Evolutionary conservation across 148 eudicot genomes (phyloP), one percentile per base, ranked within the genome.

Genomic region (Bassia scoparia): DNA sequence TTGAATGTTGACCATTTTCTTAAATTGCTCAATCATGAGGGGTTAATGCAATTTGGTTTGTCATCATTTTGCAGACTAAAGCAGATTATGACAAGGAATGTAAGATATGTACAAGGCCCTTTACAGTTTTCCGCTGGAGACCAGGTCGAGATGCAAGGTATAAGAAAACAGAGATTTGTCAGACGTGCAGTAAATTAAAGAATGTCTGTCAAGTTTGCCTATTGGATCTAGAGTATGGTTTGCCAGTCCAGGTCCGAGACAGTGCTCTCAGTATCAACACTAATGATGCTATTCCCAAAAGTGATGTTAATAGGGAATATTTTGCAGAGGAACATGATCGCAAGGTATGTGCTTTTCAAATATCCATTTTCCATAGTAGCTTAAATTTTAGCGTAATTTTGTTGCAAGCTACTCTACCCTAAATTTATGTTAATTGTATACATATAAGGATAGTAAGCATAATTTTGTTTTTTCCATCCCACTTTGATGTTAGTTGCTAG

Each of bases 131-230:
- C 68, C 90, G 98, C 76, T 94, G 97, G 98, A 94, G 98, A 80
- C 97, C 97, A 49, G 98, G 98, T 61, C 89, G 97, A 59, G 98
- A 94, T 82, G 93, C 97, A 46, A 95, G 96, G 74, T 89, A 95
- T 64, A 95, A 91, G 78, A 95, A 91, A 77, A 79, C 87, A 16
- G 96, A 91, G 82, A 90, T 92, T 67, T 95, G 97, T 81, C 96
- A 91, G 77, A 95, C 99, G 30, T 92, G 99, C 84, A 81, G 99
- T 76, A 91, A 89, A 77, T 77, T 92, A 83, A 95, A 95, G 81
- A 95, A 89, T 84, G 97, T 95, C 91, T 94, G 96, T 75, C 98
- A 94, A 78, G 98, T 91, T 76, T 94, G 98, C 81, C 96, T 95
- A 65, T 69, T 91, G 85, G 99, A 95, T 90, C 99, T 95, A 34